phyloP scores from a whole-genome alignment of 805 yeast genomes.

The Lipomyces yamanashiensis region DNA sequence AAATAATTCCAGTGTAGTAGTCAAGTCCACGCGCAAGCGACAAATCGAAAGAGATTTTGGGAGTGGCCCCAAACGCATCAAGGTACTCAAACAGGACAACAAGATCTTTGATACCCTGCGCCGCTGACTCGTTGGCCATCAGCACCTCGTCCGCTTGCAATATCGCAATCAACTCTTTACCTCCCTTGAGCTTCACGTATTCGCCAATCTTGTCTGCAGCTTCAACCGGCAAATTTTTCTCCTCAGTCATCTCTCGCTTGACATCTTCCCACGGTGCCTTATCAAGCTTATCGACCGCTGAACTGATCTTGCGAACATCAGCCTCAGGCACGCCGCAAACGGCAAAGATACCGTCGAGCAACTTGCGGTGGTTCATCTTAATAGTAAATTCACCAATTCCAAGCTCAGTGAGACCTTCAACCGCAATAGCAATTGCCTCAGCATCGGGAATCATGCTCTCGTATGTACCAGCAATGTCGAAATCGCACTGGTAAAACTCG shows the following conservation, averaged over 20 bases:
- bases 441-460: constrained; percentile 97
- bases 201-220: constrained; percentile 93
- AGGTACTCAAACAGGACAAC: constrained; percentile 71
- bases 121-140: constrained; percentile 70
- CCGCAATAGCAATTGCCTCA: constrained; percentile 78
- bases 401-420: constrained; percentile 80
- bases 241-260: constrained; percentile 86
- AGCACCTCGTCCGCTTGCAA: constrained; percentile 65
- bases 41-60: constrained; percentile 78
- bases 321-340: constrained; percentile 93
- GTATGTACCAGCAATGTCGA: constrained; percentile 91
- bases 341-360: constrained; percentile 92
- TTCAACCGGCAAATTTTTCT: constrained; percentile 86
- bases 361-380: constrained; percentile 93
- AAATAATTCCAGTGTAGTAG: constrained; percentile 95
- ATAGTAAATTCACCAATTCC: constrained; percentile 90
- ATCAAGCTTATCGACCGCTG: constrained; percentile 96
- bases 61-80: constrained; percentile 75
- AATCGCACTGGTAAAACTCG: constrained; percentile 98
- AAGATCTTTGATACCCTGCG: constrained; percentile 82
- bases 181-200: constrained; percentile 83
- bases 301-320: constrained; percentile 89
- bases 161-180: constrained; percentile 52
- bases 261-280: constrained; percentile 95
- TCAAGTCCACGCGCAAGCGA: constrained; percentile 97